Evolutionary conservation across 2,329 filamentous ascomycete species (phyloP).

Genomic region (Metarhizium sp.): DNA sequence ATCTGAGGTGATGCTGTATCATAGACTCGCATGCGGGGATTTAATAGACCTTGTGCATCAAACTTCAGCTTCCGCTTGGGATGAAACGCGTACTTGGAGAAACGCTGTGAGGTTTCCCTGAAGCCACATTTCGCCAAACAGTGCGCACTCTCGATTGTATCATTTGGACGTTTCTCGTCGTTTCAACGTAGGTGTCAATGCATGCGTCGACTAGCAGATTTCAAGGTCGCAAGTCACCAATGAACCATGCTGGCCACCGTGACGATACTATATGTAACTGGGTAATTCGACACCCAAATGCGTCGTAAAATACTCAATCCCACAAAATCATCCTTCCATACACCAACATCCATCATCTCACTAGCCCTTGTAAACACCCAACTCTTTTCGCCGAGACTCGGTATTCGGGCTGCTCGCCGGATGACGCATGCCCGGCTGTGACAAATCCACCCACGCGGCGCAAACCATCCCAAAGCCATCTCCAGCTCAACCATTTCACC

Average conservation of each 20-base stretch:
- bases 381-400: background rate
- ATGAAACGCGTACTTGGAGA: background rate
- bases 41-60: constrained; percentile 23
- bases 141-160: no score
- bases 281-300: background rate
- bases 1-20: constrained; percentile 29
- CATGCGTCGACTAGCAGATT: no score
- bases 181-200: no score
- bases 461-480: constrained; percentile 6
- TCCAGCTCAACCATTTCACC: background rate
- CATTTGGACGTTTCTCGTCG: no score
- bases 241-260: background rate
- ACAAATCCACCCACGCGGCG: constrained; percentile 1
- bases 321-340: background rate
- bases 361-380: background rate
- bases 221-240: no score
- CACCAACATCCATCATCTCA: background rate
- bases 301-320: background rate
- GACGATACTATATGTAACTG: background rate
- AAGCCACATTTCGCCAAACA: background rate
- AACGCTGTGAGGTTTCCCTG: background rate
- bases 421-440: background rate
- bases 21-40: constrained; percentile 27
- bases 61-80: background rate
- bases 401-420: background rate